Base-by-base conservation (phyloP, 768 basidiomycete genomes). In the Asterophora parasitica region DNA sequence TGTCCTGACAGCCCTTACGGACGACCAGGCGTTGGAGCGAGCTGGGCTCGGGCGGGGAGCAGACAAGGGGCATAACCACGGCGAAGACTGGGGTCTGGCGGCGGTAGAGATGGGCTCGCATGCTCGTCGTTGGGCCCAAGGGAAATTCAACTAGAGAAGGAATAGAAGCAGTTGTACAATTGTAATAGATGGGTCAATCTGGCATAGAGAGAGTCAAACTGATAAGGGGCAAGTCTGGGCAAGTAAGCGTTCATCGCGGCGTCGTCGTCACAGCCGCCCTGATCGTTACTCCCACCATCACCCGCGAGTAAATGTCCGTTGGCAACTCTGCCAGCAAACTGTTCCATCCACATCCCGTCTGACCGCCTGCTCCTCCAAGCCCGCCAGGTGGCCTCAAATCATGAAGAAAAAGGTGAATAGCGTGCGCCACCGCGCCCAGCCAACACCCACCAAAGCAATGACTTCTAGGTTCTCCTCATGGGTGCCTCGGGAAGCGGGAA, bases 81-180 rank as follows among this genome's bases (percentile, higher is more conserved):
- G 95, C 13, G 91, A 93, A 65, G 95, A 97, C 57, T 99, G 94
- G 94, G 95, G 88, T n/a, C 62, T 84, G 32, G 94, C 94, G 3
- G 95, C 95, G 3, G 92, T 98, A 5, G 95, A 99, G 64, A 92
- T 92, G 90, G 88, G 82, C 2, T 71, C 71, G 27, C 82, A 81
- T 47, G 68, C 75, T 41, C 77, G 74, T 50, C 72, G 73, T 23
- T 92, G 90, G 90, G 68, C 69, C 32, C 74, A 80, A 59, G 90
- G 89, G 32, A 80, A 74, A 53, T 90, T 90, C 62, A 61, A 60
- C 30, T 65, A 57, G 53, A 51, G 51, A 44, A 42, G 17, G 42
- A 38, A 38, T 45, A 50, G 40, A 23, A 37, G 19, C 32, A 38
- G 31, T 31, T 51, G 46, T 53, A 50, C 10, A 9, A 28, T 42